These are phyloP conservation scores for Aphanomyces euteiches DNA, from an alignment of 352 stramenopile species.

Conservation along the genomic window DNA sequence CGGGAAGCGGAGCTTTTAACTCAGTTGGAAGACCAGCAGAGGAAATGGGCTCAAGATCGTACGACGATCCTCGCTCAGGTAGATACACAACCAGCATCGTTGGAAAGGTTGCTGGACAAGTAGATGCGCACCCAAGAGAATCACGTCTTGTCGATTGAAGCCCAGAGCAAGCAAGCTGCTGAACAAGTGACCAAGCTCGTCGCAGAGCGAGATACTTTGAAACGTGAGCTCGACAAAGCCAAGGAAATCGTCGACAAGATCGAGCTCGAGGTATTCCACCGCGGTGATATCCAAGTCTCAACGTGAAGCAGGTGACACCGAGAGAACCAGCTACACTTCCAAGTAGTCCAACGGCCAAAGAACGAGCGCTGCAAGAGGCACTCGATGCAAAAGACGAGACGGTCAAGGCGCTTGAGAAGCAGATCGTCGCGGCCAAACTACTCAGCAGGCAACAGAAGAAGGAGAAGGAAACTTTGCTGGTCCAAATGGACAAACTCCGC, in stretches of 20 bases:
- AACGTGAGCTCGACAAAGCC: neutral
- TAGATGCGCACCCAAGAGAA: conserved; percentile 7
- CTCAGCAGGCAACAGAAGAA: conserved; percentile 62
- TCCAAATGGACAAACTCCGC: conserved; percentile 43
- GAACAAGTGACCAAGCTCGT: neutral
- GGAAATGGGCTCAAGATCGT: conserved; percentile 51
- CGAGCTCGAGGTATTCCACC: neutral
- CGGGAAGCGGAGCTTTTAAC: conserved; percentile 50
- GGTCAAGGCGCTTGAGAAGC: conserved; percentile 52
- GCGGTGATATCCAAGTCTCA: neutral
- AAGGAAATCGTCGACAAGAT: neutral
- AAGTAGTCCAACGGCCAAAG: conserved; percentile 30
- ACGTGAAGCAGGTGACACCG: no score
- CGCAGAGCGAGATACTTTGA: neutral
- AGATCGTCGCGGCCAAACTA: conserved; percentile 67
- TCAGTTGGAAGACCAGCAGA: conserved; percentile 57
- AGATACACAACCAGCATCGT: neutral
- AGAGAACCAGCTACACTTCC: no score
- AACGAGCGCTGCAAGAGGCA: conserved; percentile 38
- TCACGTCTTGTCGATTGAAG: conserved; percentile 2
- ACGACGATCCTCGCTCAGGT: conserved; percentile 49
- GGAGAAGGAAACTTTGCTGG: conserved; percentile 56
- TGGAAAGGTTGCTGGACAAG: neutral
- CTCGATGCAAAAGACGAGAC: conserved; percentile 48
- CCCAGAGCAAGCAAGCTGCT: neutral